Evolutionary conservation across 306 rosid species (phyloP).

Genomic region (Notholithocarpus densiflorus): DNA sequence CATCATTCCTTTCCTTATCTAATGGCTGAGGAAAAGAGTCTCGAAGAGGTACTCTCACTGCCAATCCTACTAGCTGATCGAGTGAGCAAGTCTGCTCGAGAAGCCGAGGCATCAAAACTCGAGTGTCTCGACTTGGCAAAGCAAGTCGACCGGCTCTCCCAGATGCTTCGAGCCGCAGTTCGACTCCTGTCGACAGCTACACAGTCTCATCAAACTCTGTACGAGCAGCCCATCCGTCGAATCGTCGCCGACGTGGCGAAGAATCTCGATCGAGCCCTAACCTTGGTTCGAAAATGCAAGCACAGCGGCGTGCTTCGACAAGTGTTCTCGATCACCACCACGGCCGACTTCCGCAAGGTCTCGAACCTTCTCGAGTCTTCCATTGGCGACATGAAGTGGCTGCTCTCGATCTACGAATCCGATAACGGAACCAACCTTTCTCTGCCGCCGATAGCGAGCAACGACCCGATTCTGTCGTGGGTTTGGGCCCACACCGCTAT

Average conservation of each 20-base stretch:
- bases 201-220: constrained; percentile 50
- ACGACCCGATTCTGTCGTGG: constrained; percentile 79
- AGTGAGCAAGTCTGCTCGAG: constrained; percentile 61
- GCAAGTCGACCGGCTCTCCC: constrained; percentile 57
- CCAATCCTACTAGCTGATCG: constrained; percentile 66
- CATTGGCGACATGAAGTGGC: constrained; percentile 74
- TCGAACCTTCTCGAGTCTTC: constrained; percentile 61
- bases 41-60: constrained; percentile 54
- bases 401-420: constrained; percentile 56
- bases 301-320: constrained; percentile 69
- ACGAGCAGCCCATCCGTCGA: constrained; percentile 73
- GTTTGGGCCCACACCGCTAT: constrained; percentile 69
- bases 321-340: constrained; percentile 61
- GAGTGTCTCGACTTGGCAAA: constrained; percentile 57
- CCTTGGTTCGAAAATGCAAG: constrained; percentile 55
- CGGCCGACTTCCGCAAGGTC: constrained; percentile 65
- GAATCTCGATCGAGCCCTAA: constrained; percentile 58
- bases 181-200: constrained; percentile 7
- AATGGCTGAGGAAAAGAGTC: constrained; percentile 51
- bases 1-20: no score
- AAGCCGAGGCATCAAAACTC: constrained; percentile 54
- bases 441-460: constrained; percentile 74
- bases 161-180: constrained; percentile 60
- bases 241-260: constrained; percentile 55
- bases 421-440: constrained; percentile 46